Percentiles rank a stretch among this genome's conserved stretches.
These are phyloP conservation scores for Arabidopsis thaliana DNA, from an alignment of 345 rosid genomes.

Conservation along the genomic window TAIR10.1 NC_003070.9:1453001-1453500, in stretches of 20 bases:
- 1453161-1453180: background rate
- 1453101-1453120: slow-evolving; percentile 1
- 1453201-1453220: background rate
- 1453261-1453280: slow-evolving; percentile 56
- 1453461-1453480: slow-evolving; percentile 73
- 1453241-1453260: slow-evolving; percentile 60
- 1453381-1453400: slow-evolving; percentile 57
- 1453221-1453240: slow-evolving; percentile 68
- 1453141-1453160: slow-evolving; percentile 7
- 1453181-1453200: background rate
- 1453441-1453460: slow-evolving; percentile 65
- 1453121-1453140: slow-evolving; percentile 11
- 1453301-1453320: slow-evolving; percentile 66
- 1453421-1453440: slow-evolving; percentile 65
- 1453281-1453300: slow-evolving; percentile 67
- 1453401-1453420: slow-evolving; percentile 54
- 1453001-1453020: slow-evolving; percentile 33
- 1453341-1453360: slow-evolving; percentile 51
- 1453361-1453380: slow-evolving; percentile 51
- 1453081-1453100: slow-evolving; percentile 36
- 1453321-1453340: slow-evolving; percentile 60
- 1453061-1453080: slow-evolving; percentile 15
- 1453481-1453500: slow-evolving; percentile 58
- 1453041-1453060: slow-evolving; percentile 35
- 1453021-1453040: slow-evolving; percentile 37